Conservation (phyloP, 768 basidiomycete genomes). For the Hericium alpestre region DNA sequence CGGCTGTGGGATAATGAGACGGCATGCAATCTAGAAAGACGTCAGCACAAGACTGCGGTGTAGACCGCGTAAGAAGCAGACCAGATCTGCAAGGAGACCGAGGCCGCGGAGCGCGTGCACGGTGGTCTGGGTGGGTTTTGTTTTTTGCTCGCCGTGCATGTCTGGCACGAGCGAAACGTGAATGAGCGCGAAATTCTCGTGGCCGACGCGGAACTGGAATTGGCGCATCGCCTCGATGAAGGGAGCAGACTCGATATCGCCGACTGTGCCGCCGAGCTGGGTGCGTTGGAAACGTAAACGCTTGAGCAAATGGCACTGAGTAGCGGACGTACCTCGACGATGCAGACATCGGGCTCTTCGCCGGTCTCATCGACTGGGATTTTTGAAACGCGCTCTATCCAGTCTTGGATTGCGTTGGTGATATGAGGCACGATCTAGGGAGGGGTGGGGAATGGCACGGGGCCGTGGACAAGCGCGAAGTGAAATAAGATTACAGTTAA, state of each 20-base stretch:
- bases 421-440: constrained; percentile 86
- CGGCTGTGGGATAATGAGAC: constrained; percentile 68
- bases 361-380: constrained; percentile 91
- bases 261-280: constrained; percentile 96
- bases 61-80: constrained; percentile 26
- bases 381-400: constrained; percentile 92
- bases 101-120: constrained; percentile 88
- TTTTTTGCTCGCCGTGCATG: constrained; percentile 98
- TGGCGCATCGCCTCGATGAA: constrained; percentile 99
- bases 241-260: constrained; percentile 96
- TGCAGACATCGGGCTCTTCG: constrained; percentile 91
- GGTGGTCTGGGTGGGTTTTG: constrained; percentile 96
- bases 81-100: constrained; percentile 87
- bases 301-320: not conserved
- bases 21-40: constrained; percentile 74
- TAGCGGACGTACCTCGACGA: constrained; percentile 66
- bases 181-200: constrained; percentile 92
- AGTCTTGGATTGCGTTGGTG: constrained; percentile 95
- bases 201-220: constrained; percentile 96
- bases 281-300: not conserved
- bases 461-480: too few species aligned
- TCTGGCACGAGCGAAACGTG: constrained; percentile 98
- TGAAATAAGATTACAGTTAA: too few species aligned
- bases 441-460: not conserved
- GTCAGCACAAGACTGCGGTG: not conserved